These are phyloP conservation scores for Polyporus tsugae DNA, from an alignment of 1,284 basidiomycete species.

Conservation along the genomic window DNA sequence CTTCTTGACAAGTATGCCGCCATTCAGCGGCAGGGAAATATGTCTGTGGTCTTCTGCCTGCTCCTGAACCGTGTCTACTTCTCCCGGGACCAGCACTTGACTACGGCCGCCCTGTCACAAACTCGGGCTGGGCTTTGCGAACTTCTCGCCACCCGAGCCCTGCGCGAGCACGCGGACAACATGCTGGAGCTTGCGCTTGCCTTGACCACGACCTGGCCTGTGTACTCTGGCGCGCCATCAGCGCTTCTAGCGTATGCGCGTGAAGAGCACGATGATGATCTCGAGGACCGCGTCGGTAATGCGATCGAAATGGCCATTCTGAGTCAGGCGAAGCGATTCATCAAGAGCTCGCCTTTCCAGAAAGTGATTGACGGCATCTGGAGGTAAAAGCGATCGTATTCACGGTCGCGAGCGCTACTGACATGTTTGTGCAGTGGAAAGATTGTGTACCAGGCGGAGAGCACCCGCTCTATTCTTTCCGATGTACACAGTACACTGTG, in stretches of 20 bases:
- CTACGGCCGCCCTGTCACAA: conserved; percentile 71
- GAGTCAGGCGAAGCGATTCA: conserved; percentile 85
- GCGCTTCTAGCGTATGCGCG: conserved; percentile 67
- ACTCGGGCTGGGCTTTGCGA: conserved; percentile 88
- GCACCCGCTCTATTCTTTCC: conserved; percentile 85
- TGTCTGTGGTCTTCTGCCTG: conserved; percentile 86
- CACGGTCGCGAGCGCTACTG: conserved; percentile 8
- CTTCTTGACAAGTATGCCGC: conserved; percentile 77
- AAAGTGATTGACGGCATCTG: conserved; percentile 87
- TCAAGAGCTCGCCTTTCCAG: conserved; percentile 87
- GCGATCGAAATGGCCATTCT: conserved; percentile 93
- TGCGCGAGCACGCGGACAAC: conserved; percentile 81
- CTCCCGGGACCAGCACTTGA: conserved; percentile 73
- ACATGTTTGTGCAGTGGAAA: conserved; percentile 62
- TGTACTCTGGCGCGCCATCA: conserved; percentile 84
- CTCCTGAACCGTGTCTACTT: conserved; percentile 92
- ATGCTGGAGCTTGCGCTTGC: conserved; percentile 82
- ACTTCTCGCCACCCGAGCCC: conserved; percentile 84
- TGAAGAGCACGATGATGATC: conserved; percentile 76
- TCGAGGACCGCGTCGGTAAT: conserved; percentile 85
- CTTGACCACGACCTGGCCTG: conserved; percentile 88
- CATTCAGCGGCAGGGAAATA: conserved; percentile 71
- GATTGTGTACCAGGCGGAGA: conserved; percentile 90
- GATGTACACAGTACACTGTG: conserved; percentile 63
- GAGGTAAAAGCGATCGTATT: conserved; percentile 54